Base-by-base conservation (phyloP, 148 eudicot species). In the Suaeda aralocaspica region DNA sequence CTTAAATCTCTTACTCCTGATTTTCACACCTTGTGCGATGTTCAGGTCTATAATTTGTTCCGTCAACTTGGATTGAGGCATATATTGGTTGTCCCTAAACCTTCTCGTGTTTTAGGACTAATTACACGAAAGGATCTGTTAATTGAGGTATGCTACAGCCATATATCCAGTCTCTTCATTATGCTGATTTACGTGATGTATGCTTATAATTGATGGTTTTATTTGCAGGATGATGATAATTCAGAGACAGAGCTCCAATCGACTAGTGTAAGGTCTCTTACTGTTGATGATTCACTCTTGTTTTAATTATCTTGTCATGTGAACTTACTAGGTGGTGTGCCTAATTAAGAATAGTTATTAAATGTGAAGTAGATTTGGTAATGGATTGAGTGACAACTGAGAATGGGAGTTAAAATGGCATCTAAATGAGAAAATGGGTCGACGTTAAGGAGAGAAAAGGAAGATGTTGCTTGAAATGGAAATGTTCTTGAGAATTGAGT, bases 201-300 rank as follows among this genome's bases (percentile, higher is more conserved):
- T 70, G 70, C 49, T 72, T 51, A n/a, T 11, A 55, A 31, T 57
- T 57, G 5, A 21, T 29, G 66, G 30, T 57, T 59, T 76, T 57
- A 60, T 28, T 71, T 76, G 76, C 96, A 94, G 97, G 97, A 83
- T 50, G 73, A 59, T 67, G 98, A 87, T 59, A 91, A 86, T 64
- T 71, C 80, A 19, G 71, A 81, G 44, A 69, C 84, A 64, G 98
- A 94, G 78, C 97, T 94, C 69, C 91, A 91, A 83, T 89, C 98
- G 72, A 84, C 98, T 74, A 94, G 91, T 89, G 98, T 94, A 94
- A 94, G 98, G 98, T 94, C 97, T 88, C 98, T 75, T 70, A 36
- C 76, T 49, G 18, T 84, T 80, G 79, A 82, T 81, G 76, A 82
- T 80, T 79, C 59, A 66, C 76, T 67, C 73, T 44, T 70, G 42